These are phyloP conservation scores for Fraxinus quadrangulata DNA, from an alignment of 257 asterid genomes.

Conservation along the genomic window DNA sequence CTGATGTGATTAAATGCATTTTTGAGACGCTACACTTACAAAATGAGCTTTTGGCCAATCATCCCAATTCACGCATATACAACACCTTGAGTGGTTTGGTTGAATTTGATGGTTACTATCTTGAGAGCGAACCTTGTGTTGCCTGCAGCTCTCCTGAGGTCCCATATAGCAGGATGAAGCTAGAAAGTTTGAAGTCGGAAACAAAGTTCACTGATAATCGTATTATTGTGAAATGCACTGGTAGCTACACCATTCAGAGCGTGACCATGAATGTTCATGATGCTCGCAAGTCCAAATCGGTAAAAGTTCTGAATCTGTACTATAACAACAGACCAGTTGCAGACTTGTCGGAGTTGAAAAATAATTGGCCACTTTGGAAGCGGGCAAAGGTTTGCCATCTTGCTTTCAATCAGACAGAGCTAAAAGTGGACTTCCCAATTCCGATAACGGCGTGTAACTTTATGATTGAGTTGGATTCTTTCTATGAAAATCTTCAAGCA, in stretches of 20 bases:
- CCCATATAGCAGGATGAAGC: constrained; percentile 96
- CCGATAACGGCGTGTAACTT: constrained; percentile 98
- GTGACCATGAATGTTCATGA: constrained; percentile 99
- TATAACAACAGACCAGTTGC: constrained; percentile 99
- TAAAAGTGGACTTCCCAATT: constrained; percentile 91
- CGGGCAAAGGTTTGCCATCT: constrained; percentile 97
- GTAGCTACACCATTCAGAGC: constrained; percentile 97
- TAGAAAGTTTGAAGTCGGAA: constrained; percentile 94
- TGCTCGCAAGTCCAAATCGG: constrained; percentile 95
- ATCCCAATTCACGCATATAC: constrained; percentile 98
- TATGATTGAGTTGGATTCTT: constrained; percentile 97
- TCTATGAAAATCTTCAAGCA: constrained; percentile 98
- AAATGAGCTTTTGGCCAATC: constrained; percentile 98
- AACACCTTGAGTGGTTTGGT: constrained; percentile 96
- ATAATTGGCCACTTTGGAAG: constrained; percentile 98
- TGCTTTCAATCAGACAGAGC: constrained; percentile 89
- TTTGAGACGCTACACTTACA: constrained; percentile 92
- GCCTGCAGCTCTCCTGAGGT: constrained; percentile 99
- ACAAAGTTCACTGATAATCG: constrained; percentile 98
- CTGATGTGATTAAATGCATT: constrained; percentile 76
- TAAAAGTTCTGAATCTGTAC: constrained; percentile 92
- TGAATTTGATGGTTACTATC: constrained; percentile 99
- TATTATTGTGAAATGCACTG: constrained; percentile 97
- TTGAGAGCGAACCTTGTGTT: constrained; percentile 99
- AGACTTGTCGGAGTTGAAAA: constrained; percentile 93